phyloP scores from a whole-genome alignment of 306 rosid genomes.

The Ziziphus jujuba region DNA sequence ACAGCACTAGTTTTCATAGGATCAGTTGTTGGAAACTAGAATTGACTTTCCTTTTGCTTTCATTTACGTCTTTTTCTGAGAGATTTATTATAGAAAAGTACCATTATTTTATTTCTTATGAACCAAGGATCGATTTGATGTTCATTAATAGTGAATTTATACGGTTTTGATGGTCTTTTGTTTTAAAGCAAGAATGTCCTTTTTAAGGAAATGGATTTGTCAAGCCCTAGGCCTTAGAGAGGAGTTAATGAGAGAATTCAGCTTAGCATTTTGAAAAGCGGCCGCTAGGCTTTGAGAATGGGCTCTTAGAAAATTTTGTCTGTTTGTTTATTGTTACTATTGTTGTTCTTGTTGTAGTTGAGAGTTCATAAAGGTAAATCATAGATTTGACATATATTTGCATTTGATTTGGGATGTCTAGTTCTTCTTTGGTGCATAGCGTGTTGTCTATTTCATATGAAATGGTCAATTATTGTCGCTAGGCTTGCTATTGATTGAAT shows the following conservation, averaged over 20 bases:
- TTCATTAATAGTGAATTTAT: background rate
- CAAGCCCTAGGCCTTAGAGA: background rate
- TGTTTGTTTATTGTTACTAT: too few species aligned
- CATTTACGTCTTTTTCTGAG: background rate
- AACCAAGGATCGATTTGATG: background rate
- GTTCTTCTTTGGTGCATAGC: too few species aligned
- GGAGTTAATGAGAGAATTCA: background rate
- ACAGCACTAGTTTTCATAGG: background rate
- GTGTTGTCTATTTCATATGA: too few species aligned
- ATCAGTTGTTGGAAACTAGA: background rate
- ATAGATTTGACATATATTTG: too few species aligned
- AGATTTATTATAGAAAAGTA: background rate
- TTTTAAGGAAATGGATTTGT: background rate
- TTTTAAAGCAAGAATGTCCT: background rate
- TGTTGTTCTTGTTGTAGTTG: too few species aligned
- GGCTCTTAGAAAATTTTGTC: too few species aligned
- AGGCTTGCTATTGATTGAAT: too few species aligned
- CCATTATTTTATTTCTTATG: background rate
- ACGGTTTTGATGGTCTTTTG: background rate
- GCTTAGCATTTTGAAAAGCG: background rate
- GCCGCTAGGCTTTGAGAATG: background rate
- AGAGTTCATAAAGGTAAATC: too few species aligned
- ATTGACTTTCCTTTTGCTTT: background rate
- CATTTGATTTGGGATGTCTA: too few species aligned
- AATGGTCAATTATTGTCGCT: too few species aligned